Conservation (phyloP, 345 rosid species). For the Eucalyptus pauciflora region DNA sequence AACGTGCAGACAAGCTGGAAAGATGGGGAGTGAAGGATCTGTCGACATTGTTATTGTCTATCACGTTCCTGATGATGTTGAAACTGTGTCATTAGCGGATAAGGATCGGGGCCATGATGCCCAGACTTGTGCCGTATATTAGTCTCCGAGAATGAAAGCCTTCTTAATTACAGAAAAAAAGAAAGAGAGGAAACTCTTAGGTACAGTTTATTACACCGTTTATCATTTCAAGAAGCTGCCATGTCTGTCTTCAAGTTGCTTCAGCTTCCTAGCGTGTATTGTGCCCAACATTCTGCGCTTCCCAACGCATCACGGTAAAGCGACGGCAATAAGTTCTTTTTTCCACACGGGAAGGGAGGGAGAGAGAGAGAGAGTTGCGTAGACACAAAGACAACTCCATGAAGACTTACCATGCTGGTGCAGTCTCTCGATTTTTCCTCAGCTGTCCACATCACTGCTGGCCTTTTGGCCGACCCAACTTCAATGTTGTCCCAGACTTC, state of each 20-base stretch:
- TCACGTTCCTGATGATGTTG: not conserved
- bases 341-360: not conserved
- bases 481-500: slow-evolving; percentile 31
- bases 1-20: not conserved
- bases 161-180: not conserved
- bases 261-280: not conserved
- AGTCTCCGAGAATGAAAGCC: not conserved
- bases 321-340: not conserved
- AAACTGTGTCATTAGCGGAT: not conserved
- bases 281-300: not conserved
- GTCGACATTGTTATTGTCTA: not conserved
- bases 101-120: not conserved
- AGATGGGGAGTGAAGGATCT: not conserved
- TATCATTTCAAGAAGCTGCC: not conserved
- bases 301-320: not conserved
- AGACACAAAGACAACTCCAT: not conserved
- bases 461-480: slow-evolving; percentile 48
- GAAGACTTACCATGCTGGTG: not conserved
- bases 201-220: not conserved
- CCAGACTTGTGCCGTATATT: not conserved
- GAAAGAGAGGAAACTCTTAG: not conserved
- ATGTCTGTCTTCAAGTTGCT: not conserved
- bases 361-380: not conserved
- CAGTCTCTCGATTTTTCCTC: not conserved
- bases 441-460: slow-evolving; percentile 39